Percentiles rank a stretch among this genome's conserved stretches.
Evolutionary conservation across 2,329 filamentous ascomycete species (phyloP).

Genomic region (Chaetomium olivaceum): DNA sequence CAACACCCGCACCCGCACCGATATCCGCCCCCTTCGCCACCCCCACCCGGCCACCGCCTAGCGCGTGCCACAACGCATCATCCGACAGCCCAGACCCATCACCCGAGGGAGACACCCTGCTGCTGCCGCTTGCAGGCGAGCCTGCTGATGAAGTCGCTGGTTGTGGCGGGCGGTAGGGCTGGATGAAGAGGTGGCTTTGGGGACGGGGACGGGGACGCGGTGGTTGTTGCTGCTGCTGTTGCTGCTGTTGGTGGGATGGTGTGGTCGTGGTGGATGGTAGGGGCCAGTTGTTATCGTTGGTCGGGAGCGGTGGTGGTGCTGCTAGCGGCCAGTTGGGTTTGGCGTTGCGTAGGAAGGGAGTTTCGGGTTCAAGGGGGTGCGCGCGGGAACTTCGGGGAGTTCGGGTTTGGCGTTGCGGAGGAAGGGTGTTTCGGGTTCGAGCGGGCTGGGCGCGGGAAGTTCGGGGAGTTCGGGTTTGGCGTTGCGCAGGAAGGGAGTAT

Average conservation of each 20-base stretch:
- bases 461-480: constrained; percentile 12
- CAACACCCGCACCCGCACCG: no score
- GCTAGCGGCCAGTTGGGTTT: neutral
- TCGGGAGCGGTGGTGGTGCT: no score
- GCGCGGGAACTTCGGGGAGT: constrained; percentile 1
- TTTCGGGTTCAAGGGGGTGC: neutral
- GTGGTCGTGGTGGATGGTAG: neutral
- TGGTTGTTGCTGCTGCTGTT: neutral
- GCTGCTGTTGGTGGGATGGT: neutral
- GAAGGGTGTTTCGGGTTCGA: neutral
- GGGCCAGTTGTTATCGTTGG: neutral
- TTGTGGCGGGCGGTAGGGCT: neutral
- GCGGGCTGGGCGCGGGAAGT: constrained; percentile 1
- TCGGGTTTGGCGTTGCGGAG: constrained; percentile 7
- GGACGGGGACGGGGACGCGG: neutral
- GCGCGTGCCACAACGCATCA: constrained; percentile 21
- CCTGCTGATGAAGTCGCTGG: neutral
- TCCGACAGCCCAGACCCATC: neutral
- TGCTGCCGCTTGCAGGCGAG: neutral
- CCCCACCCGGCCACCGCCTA: constrained; percentile 12
- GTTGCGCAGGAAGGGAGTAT: constrained; percentile 15
- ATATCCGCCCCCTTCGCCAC: neutral
- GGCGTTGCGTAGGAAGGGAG: neutral
- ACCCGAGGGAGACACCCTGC: neutral
- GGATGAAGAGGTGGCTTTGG: constrained; percentile 1